Conservation (phyloP, 805 yeast species). For the Candida cerambycidarum region DNA sequence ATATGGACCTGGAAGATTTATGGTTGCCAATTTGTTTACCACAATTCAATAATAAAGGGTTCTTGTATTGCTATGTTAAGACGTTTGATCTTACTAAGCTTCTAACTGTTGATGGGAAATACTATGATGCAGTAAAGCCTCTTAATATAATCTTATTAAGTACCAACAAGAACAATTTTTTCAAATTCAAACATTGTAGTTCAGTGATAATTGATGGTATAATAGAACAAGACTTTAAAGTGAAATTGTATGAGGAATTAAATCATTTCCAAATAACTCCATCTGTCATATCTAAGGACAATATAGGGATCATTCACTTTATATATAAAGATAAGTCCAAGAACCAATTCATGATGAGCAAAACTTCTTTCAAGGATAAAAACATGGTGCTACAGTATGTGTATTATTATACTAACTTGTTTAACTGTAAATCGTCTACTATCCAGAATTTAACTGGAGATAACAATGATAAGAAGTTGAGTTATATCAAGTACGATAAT, state of each 20-base stretch:
- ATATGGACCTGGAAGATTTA: conserved; percentile 55
- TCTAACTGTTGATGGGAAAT: conserved; percentile 16
- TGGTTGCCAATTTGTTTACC: conserved; percentile 96
- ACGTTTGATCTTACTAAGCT: conserved; percentile 22
- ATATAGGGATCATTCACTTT: conserved; percentile 54
- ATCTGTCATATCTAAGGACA: conserved; percentile 1
- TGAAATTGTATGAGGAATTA: conserved; percentile 25
- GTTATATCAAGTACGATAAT: conserved; percentile 33
- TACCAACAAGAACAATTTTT: conserved; percentile 78
- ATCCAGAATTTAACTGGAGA: conserved; percentile 17
- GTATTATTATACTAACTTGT: conserved; percentile 31
- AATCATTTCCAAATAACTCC: conserved; percentile 6
- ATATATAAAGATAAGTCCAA: conserved; percentile 69
- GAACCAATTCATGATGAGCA: conserved; percentile 61
- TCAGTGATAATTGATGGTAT: conserved; percentile 45
- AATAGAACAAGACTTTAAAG: conserved; percentile 20
- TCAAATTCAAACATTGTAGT: conserved; percentile 65
- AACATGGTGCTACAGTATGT: conserved; percentile 37
- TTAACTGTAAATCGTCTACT: conserved; percentile 20
- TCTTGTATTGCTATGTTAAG: conserved; percentile 76
- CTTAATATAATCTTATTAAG: conserved; percentile 51
- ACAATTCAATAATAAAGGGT: conserved; percentile 84
- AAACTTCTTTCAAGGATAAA: conserved; percentile 17
- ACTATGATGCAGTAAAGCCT: conserved; percentile 16
- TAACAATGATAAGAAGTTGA: conserved; percentile 39